These are phyloP conservation scores for Trypanosoma melophagium DNA, from an alignment of 208 protist species.

Conservation along the genomic window DNA sequence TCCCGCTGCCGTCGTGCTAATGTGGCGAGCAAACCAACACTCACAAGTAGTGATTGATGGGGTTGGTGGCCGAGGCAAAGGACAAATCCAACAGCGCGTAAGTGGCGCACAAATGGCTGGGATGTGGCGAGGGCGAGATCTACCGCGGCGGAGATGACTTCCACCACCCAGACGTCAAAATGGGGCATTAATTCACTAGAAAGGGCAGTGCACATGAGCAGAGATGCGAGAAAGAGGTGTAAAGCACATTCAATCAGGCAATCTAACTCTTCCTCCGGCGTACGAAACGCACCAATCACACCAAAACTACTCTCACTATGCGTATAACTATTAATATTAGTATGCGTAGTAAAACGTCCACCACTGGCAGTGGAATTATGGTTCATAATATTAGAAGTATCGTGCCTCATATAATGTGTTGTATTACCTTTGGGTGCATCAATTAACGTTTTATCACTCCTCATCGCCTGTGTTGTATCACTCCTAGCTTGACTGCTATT, in stretches of 20 bases:
- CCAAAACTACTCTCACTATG: neutral
- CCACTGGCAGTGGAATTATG: neutral
- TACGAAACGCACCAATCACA: slow-evolving; percentile 3
- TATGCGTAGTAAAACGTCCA: neutral
- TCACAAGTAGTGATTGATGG: slow-evolving; percentile 49
- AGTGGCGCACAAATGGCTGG: slow-evolving; percentile 34
- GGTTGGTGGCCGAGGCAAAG: slow-evolving; percentile 36
- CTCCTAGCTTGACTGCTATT: neutral
- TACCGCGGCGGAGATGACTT: slow-evolving; percentile 43
- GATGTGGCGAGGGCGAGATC: slow-evolving; percentile 44
- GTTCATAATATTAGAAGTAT: too few relatives aligned
- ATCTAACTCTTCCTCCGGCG: slow-evolving; percentile 27
- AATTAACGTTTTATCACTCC: neutral
- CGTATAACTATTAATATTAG: neutral
- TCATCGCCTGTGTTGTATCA: neutral
- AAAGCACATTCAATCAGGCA: slow-evolving; percentile 37
- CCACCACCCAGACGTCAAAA: slow-evolving; percentile 41
- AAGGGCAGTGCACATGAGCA: slow-evolving; percentile 37
- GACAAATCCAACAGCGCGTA: slow-evolving; percentile 38
- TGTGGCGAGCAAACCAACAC: slow-evolving; percentile 50
- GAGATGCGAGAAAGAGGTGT: slow-evolving; percentile 37
- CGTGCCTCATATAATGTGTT: too few relatives aligned
- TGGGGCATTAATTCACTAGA: slow-evolving; percentile 36
- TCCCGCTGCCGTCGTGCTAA: slow-evolving; percentile 42
- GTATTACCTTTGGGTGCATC: too few relatives aligned